Conservation (phyloP, 192 early-diverging fungal species). For the Rhizoclosmatium sp. region DNA sequence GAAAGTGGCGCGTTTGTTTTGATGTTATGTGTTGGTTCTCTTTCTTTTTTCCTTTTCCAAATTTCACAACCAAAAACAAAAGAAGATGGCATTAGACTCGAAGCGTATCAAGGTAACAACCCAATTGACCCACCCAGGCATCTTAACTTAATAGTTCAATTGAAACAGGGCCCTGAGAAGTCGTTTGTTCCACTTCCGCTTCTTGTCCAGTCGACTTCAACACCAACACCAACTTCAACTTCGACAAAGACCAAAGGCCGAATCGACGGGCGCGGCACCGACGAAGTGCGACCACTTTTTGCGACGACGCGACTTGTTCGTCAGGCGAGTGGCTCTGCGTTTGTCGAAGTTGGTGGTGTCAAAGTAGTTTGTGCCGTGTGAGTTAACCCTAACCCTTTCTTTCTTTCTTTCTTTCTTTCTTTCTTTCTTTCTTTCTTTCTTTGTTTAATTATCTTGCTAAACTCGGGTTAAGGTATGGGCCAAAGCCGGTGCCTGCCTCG, state of each 20-base stretch:
- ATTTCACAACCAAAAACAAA: neutral
- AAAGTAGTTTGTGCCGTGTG: slow-evolving; percentile 85
- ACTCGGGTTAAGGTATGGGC: slow-evolving; percentile 67
- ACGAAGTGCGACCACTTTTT: slow-evolving; percentile 54
- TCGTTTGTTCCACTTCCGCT: slow-evolving; percentile 49
- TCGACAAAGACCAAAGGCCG: slow-evolving; percentile 5
- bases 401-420: neutral
- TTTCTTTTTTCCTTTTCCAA: neutral
- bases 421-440: neutral
- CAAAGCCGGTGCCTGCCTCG: slow-evolving; percentile 63
- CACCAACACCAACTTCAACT: slow-evolving; percentile 21
- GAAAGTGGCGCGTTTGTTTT: neutral
- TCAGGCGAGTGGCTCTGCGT: slow-evolving; percentile 81
- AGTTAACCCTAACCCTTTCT: slow-evolving; percentile 30
- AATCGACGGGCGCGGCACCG: slow-evolving; percentile 40
- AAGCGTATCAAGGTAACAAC: neutral
- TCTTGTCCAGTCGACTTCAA: slow-evolving; percentile 14
- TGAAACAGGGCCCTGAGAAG: slow-evolving; percentile 52
- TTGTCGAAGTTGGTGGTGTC: slow-evolving; percentile 73
- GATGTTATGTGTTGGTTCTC: neutral
- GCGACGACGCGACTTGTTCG: slow-evolving; percentile 74
- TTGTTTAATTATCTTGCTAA: neutral
- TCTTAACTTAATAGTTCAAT: too few relatives aligned
- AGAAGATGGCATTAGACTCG: neutral
- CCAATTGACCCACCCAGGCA: too few relatives aligned